Base-by-base conservation (phyloP, 2,329 filamentous ascomycete species). In the Scopulariopsis brevicaulis region DNA sequence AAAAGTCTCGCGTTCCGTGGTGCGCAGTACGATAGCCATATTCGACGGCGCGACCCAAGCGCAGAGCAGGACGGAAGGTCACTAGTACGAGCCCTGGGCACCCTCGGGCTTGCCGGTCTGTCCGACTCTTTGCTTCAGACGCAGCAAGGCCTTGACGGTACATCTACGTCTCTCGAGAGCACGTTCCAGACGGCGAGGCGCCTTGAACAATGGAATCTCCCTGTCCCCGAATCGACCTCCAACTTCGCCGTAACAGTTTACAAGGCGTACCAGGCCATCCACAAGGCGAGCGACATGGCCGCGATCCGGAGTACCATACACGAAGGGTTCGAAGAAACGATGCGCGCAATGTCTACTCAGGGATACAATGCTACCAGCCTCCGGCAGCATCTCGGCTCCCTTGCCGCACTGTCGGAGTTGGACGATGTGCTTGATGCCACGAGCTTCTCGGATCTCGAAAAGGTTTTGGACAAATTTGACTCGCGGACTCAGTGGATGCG, bases 1-100 rank as follows among this genome's bases (percentile, higher is more conserved):
- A 96, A 95, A 67, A 93, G 89, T 62, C 79, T 99, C 20, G 86
- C 94, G 25, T 96, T 97, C 65, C 86, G 93, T 59, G 90, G 92
- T 35, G 94, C 94, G 40, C 87, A 92, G 63, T 90, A 95, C 64
- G 93, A 99, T 68, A 93, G 87, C 63, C 85, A 93, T 60, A 80
- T 96, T 64, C 83, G 86, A 34, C 76, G 78, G 32, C 73, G 77
- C 22, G 79, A 86, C 59, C 70, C 77, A 25, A 72, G 77, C 4
- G 79, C 83, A 3, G 71, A 77, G 11, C 63, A 75, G 1, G 89
- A 92, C 67, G 80, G 81, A 0, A 77, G 85, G 59, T 87, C 85
- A 7, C 77, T 96, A 12, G 80, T 96, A 2, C 85, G 84, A 59
- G 89, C 90, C 2, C 76, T 99, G 5, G 87, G 89, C 59, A 84